Evolutionary conservation across 2,329 filamentous ascomycete genomes (phyloP), one percentile per base, ranked within the genome.

Genomic region (Alternaria brassicicola): DNA sequence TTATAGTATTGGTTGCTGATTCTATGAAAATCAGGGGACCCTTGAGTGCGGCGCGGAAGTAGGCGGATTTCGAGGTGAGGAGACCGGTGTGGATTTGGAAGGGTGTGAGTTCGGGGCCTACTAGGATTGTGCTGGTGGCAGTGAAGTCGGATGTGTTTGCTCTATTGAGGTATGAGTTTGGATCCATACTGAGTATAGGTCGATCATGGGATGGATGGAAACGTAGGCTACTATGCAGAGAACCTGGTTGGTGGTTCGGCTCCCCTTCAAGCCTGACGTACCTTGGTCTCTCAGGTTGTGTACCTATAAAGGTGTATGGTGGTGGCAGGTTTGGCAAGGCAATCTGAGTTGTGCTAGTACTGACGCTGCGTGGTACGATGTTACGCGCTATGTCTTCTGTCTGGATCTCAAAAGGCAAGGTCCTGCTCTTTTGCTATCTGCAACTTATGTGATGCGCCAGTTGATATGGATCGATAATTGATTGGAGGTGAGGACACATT

Each of bases 21-120:
- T 84, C 82, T 42, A 78, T 71, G 65, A 84, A 84, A 42, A 77
- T 71, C 64, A 84, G 84, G 9, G 75, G 68, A 49, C 79, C 78
- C 28, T 78, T 79, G 45, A 84, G 78, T 3, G 82, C 81, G 39
- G 81, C 82, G 49, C 79, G 77, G 73, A 85, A 84, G 74, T 83
- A 84, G 21, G 81, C 79, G 2, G 79, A 82, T 65, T 79, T 74
- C 7, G 68, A 59, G 3, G 78, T 80, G n/a, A 84, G 74, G 30
- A 84, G 77, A 35, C 80, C 77, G 42, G 79, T 81, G 71, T 84
- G 82, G 12, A 84, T 71, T 50, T 77, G 71, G 65, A 81, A 84
- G 15, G 69, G 76, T 5, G 74, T 78, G 19, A 67, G 62, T 10
- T 74, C 69, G 36, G 76, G 71, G 25, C 81, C 81, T 28, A 83